A percentile compares a stretch with the other conserved stretches of the same genome.
Conservation (phyloP, 176 grass and related monocot genomes). For the Oropetium thomaeum region DNA sequence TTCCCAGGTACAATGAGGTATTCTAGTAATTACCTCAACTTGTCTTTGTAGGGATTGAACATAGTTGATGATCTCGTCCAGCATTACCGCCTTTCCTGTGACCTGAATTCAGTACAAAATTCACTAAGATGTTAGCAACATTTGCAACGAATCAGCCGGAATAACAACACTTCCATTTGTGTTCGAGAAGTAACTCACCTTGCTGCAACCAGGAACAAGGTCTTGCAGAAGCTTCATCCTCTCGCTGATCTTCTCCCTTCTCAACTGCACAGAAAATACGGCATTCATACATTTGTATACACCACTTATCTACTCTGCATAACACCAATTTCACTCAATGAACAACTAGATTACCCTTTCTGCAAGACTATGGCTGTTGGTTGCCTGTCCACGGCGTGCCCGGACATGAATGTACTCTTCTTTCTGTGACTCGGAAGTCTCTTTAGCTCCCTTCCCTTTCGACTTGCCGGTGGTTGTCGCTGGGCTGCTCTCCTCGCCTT, state of each 20-base stretch:
- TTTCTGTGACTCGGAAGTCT: conserved; percentile 48
- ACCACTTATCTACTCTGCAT: not conserved
- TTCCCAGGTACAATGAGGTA: not conserved
- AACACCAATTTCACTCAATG: not conserved
- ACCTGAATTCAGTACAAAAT: conserved; percentile 52
- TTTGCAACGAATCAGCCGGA: conserved; percentile 4
- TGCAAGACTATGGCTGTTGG: conserved; percentile 91
- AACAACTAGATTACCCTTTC: conserved; percentile 61
- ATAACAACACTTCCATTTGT: not conserved
- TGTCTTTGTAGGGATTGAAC: conserved; percentile 97
- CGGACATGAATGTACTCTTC: conserved; percentile 86
- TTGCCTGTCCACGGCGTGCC: conserved; percentile 80
- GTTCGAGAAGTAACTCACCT: conserved; percentile 42
- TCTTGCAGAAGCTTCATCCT: conserved; percentile 99
- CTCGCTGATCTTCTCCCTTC: conserved; percentile 98
- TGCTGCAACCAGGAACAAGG: conserved; percentile 95
- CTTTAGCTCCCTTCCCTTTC: conserved; percentile 61
- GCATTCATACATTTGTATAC: not conserved
- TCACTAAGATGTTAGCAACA: not conserved
- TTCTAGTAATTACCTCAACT: conserved; percentile 71
- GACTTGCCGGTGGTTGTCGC: conserved; percentile 38
- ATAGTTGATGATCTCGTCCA: conserved; percentile 99
- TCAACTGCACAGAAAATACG: conserved; percentile 49
- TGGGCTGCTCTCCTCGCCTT: conserved; percentile 62
- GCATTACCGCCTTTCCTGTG: conserved; percentile 97